Base-by-base conservation (phyloP, 1,139 yeast genomes). In the Tardiomyces digboiensis region DNA sequence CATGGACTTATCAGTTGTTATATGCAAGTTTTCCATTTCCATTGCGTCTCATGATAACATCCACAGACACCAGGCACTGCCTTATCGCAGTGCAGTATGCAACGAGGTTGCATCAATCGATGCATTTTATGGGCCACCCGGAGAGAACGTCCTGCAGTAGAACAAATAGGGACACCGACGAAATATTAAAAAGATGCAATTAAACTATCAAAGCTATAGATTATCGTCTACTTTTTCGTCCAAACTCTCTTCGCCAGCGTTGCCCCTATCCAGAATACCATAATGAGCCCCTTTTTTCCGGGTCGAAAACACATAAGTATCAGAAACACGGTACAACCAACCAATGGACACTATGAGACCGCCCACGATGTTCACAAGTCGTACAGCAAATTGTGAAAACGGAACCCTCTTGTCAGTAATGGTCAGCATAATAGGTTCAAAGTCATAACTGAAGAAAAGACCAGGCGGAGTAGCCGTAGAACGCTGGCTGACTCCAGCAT, bases 341-440 rank as follows among this genome's bases (percentile, higher is more conserved):
- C 71, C 60, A 1, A 67, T 62, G 19, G 80, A 67, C 3, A 82
- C 75, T 47, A 79, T 64, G 13, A 82, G 55, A 1, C 93, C 91
- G 3, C 91, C 89, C n/a, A 78, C 54, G 37, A 91, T 82, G 2
- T 95, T 89, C 7, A 85, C 82, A 42, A 89, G 65, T 49, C 88
- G 75, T 13, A 88, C 78, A 10, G 88, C 67, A 62, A 93, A 91
- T 55, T 81, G 86, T 36, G 78, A 60, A 59, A 91, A 89, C 2
- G 93, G 75, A 42, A 89, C 68, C 49, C 97, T 71, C 45, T 68
- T 70, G 59, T 89, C 97, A 22, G 72, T 70, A 33, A 88, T 74
- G 2, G 75, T 66, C 54, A 91, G 71, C 44, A 81, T 75, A 39
- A 91, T 76, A 3, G 97, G 93, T 56, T 91, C 97, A 60, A 91